Evolutionary conservation across 208 protist genomes (phyloP), one percentile per base, ranked within the genome.

Genomic region (Trypanosoma scelopori): DNA sequence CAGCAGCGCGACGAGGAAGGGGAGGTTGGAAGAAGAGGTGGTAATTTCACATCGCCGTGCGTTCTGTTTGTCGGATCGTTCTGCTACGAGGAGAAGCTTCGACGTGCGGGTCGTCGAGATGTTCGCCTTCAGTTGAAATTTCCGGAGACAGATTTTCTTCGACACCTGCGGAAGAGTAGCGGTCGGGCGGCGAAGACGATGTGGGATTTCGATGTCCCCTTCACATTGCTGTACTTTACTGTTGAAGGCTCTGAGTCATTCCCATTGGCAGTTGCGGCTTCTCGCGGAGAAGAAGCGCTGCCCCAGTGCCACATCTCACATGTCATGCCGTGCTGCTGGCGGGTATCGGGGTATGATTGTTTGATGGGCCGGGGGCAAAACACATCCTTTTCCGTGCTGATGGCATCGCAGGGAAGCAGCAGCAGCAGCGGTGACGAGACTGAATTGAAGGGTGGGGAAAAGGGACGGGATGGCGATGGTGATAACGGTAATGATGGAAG

Each of bases 221-320:
- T 73, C 27, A 52, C 67, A n/a, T 7, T 73, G 7, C 16, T 73
- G 1, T 59, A 61, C 42, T 66, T 73, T 41, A n/a, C 25, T 42
- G 41, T 66, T 15, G 20, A 62, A n/a, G n/a, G 0, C 23, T 42
- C 23, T 30, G 16, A 32, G 18, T 32, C 25, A 30, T 43, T 55
- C 30, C 13, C 13, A 37, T 28, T 11, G 5, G 5, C 22, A 50
- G 13, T 22, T 30, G 27, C 5, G 13, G 5, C 3, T 35, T 6
- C 3, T 18, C 12, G 4, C 15, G 32, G 18, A 3, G 57, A 52
- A 25, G 32, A 61, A 39, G 7, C n/a, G 37, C 2, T 22, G 51
- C 2, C 35, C 12, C 12, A 27, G 0, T 73, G 57, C 30, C 42
- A 43, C 35, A 51, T 55, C 5, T 9, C 57, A n/a, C 39, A 61